Evolutionary conservation across 2,329 filamentous ascomycete genomes (phyloP).

Genomic region (Alternaria sp.): DNA sequence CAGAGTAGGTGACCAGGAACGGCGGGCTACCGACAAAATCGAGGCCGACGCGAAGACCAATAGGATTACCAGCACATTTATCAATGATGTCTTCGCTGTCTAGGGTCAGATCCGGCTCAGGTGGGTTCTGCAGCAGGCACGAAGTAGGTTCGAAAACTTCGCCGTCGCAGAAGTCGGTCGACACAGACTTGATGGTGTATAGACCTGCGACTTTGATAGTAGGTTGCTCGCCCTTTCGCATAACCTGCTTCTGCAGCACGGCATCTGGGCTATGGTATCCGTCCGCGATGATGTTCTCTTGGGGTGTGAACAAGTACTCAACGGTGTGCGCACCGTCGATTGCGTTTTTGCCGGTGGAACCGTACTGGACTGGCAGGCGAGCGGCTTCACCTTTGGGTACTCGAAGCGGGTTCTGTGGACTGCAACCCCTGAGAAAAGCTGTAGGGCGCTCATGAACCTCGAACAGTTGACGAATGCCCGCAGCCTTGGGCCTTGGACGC

Average conservation of each 20-base stretch:
- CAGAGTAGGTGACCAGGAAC: constrained; percentile 82
- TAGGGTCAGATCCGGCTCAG: constrained; percentile 81
- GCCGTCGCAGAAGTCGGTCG: constrained; percentile 82
- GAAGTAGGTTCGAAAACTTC: constrained; percentile 93
- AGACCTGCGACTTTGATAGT: constrained; percentile 80
- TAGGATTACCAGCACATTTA: constrained; percentile 92
- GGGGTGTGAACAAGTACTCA: constrained; percentile 82
- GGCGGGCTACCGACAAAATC: constrained; percentile 93
- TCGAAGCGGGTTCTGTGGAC: constrained; percentile 80
- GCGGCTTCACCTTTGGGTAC: constrained; percentile 77
- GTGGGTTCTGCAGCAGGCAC: constrained; percentile 90
- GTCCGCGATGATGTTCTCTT: constrained; percentile 72
- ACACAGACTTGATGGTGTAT: constrained; percentile 83
- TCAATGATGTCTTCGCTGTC: constrained; percentile 85
- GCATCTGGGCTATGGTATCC: constrained; percentile 71
- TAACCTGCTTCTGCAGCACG: constrained; percentile 65
- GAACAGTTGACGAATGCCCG: constrained; percentile 78
- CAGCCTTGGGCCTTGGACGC: constrained; percentile 64
- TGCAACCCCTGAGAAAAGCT: constrained; percentile 76
- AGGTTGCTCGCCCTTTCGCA: constrained; percentile 72
- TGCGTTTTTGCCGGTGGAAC: constrained; percentile 66
- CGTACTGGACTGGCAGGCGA: constrained; percentile 76
- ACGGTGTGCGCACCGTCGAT: constrained; percentile 74
- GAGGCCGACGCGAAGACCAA: constrained; percentile 87
- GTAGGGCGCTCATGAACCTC: constrained; percentile 86